These are phyloP conservation scores for Flaveria robusta DNA, from an alignment of 129 eudicot species.

Conservation along the genomic window DNA sequence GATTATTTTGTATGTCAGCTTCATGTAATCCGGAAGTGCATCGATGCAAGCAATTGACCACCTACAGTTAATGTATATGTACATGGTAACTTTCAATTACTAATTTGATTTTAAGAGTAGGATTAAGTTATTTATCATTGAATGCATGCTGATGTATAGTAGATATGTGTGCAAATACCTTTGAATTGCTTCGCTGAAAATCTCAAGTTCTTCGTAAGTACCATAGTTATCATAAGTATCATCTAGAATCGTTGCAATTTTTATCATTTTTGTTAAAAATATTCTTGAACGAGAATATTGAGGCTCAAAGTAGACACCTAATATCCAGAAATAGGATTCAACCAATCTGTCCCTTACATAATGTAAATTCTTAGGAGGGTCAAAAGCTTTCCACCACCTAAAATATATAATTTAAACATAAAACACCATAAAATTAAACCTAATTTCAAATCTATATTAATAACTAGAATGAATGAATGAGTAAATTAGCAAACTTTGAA, in stretches of 20 bases:
- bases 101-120: background rate
- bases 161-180: background rate
- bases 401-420: background rate
- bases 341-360: constrained; percentile 7
- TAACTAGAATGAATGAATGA: background rate
- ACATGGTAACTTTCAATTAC: background rate
- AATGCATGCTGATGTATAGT: background rate
- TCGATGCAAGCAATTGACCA: background rate
- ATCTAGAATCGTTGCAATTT: background rate
- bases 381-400: background rate
- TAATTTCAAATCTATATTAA: background rate
- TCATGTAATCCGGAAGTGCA: constrained; percentile 9
- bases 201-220: constrained; percentile 2
- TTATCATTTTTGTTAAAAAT: background rate
- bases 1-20: background rate
- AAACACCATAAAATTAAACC: background rate
- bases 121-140: too few species aligned
- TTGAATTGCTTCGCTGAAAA: background rate
- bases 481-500: background rate
- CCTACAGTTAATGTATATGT: background rate
- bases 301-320: constrained; percentile 9
- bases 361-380: background rate
- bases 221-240: constrained; percentile 7
- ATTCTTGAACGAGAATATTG: background rate
- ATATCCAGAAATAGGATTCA: background rate